phyloP scores from a whole-genome alignment of 306 rosid species.

The Comarum palustre region DNA sequence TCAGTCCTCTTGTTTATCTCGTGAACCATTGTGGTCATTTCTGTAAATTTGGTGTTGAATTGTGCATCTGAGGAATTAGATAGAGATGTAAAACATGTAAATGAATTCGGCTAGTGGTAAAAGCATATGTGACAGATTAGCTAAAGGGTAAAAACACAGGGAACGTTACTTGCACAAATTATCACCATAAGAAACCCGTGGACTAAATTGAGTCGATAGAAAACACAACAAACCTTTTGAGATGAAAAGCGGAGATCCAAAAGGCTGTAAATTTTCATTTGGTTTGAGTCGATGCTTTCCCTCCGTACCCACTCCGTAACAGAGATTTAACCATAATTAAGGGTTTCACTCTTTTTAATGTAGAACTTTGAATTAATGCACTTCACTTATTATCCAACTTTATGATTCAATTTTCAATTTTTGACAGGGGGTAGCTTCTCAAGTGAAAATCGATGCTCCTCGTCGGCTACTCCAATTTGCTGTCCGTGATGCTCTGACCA shows the following conservation, averaged over 20 bases:
- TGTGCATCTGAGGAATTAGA: background rate
- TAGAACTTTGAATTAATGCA: background rate
- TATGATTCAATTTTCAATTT: conserved; percentile 31
- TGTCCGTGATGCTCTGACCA: conserved; percentile 81
- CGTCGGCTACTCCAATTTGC: conserved; percentile 86
- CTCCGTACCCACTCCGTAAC: background rate
- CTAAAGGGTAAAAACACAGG: background rate
- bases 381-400: conserved; percentile 16
- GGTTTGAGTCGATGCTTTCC: background rate
- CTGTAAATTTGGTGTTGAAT: background rate
- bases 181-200: background rate
- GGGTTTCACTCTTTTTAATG: background rate
- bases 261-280: background rate
- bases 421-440: conserved; percentile 57
- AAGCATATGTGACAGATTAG: background rate
- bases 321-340: background rate
- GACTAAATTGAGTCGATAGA: background rate
- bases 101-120: background rate
- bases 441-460: conserved; percentile 60
- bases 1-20: background rate
- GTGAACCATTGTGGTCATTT: background rate
- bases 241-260: background rate
- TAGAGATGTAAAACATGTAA: background rate
- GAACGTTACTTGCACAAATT: background rate
- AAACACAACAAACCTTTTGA: background rate